Conservation (phyloP, 768 basidiomycete species). For the Suillus subalutaceus region DNA sequence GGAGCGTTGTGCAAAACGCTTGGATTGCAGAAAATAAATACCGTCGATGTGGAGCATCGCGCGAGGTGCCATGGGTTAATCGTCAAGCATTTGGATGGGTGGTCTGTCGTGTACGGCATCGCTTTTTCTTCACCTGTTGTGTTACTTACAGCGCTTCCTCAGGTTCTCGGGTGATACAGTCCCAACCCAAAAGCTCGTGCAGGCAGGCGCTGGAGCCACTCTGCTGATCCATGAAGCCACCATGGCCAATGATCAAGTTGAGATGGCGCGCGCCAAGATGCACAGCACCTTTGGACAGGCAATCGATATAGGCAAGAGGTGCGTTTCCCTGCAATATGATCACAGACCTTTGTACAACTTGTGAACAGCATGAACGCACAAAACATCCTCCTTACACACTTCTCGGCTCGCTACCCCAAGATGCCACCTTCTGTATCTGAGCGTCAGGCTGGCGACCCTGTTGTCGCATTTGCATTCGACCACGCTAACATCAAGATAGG, state of each 20-base stretch:
- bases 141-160: slow-evolving; percentile 8
- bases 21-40: slow-evolving; percentile 60
- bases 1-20: slow-evolving; percentile 51
- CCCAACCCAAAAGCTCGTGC: slow-evolving; percentile 69
- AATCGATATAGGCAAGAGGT: slow-evolving; percentile 74
- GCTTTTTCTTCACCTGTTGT: background rate
- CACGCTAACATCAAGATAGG: slow-evolving; percentile 70
- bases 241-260: slow-evolving; percentile 82
- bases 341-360: background rate
- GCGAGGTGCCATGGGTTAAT: slow-evolving; percentile 73
- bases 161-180: slow-evolving; percentile 94
- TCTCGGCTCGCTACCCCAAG: slow-evolving; percentile 92
- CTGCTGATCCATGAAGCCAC: slow-evolving; percentile 95
- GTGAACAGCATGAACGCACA: slow-evolving; percentile 76
- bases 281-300: slow-evolving; percentile 94
- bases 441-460: slow-evolving; percentile 37
- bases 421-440: slow-evolving; percentile 55
- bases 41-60: slow-evolving; percentile 76
- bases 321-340: slow-evolving; percentile 24
- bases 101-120: slow-evolving; percentile 44
- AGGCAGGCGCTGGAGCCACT: slow-evolving; percentile 67
- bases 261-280: slow-evolving; percentile 72
- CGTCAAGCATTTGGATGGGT: slow-evolving; percentile 63
- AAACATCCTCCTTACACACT: slow-evolving; percentile 91
- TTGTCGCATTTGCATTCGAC: slow-evolving; percentile 82